phyloP scores from a whole-genome alignment of 108 stramenopile genomes.

The Pseudonitzschia multiseries region DNA sequence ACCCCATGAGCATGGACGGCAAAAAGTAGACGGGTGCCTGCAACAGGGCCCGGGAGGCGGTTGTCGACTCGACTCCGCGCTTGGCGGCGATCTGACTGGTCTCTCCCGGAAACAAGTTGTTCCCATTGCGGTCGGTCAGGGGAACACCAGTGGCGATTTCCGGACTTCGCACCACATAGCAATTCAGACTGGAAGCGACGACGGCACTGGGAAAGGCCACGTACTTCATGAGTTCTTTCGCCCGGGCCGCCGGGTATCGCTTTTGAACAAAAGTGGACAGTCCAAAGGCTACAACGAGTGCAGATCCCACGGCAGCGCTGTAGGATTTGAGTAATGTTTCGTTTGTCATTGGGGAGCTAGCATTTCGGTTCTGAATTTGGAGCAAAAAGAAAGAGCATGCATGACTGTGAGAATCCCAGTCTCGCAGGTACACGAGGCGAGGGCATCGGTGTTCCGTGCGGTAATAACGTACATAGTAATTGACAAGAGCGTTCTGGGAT shows the following conservation, averaged over 20 bases:
- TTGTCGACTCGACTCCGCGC: constrained; percentile 78
- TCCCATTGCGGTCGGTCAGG: constrained; percentile 48
- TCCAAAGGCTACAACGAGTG: constrained; percentile 81
- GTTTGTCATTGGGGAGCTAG: constrained; percentile 73
- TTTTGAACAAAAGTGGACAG: constrained; percentile 70
- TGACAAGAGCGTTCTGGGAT: constrained; percentile 87
- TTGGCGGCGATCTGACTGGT: constrained; percentile 66
- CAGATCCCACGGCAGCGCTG: constrained; percentile 77
- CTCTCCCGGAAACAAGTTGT: constrained; percentile 38
- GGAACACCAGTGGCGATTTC: constrained; percentile 82
- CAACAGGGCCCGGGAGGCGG: constrained; percentile 68
- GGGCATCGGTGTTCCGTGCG: no score
- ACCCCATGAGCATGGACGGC: constrained; percentile 64
- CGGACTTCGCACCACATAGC: constrained; percentile 85
- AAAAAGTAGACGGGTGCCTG: constrained; percentile 87
- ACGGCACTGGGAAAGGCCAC: constrained; percentile 86
- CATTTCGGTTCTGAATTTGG: constrained; percentile 73
- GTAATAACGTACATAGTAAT: constrained; percentile 53
- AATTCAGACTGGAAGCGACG: constrained; percentile 81
- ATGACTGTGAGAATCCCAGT: no score
- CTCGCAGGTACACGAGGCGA: no score
- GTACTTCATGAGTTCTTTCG: constrained; percentile 67
- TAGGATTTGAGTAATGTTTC: constrained; percentile 82
- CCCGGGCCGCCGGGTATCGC: constrained; percentile 51
- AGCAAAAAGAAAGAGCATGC: constrained; percentile 7